phyloP scores from a whole-genome alignment of 2,329 filamentous ascomycete genomes.

The Paecilomyces niveus region DNA sequence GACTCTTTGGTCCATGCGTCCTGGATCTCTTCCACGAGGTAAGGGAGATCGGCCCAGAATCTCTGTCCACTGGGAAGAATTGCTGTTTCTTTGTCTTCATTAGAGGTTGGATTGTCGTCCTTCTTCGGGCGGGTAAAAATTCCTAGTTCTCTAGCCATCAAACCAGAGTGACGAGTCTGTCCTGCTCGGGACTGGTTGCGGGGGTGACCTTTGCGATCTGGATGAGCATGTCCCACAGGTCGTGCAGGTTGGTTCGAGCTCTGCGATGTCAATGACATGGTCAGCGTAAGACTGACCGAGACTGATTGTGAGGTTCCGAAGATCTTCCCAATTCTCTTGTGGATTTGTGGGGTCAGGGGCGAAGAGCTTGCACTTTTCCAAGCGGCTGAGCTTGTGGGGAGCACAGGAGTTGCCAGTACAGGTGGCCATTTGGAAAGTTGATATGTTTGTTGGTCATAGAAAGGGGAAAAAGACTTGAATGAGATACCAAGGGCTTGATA shows the following conservation, averaged over 20 bases:
- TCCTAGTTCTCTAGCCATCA: conserved; percentile 1
- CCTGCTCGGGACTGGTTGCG: conserved; percentile 2
- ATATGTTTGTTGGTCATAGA: too few species aligned
- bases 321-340: not conserved
- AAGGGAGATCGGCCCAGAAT: conserved; percentile 1
- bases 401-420: not conserved
- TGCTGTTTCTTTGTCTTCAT: not conserved
- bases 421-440: not conserved
- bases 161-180: conserved; percentile 4
- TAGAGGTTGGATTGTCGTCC: not conserved
- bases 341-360: not conserved
- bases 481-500: too few species aligned
- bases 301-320: not conserved
- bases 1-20: not conserved
- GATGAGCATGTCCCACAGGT: conserved; percentile 5
- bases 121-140: not conserved
- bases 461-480: too few species aligned
- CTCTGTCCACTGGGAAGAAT: not conserved
- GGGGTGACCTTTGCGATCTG: conserved; percentile 4
- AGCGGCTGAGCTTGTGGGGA: not conserved
- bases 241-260: not conserved
- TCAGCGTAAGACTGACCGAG: not conserved
- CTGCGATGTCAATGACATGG: not conserved
- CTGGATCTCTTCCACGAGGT: not conserved
- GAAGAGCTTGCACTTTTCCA: not conserved